Base-by-base conservation (phyloP, 768 basidiomycete genomes). In the Atractiella rhizophila region DNA sequence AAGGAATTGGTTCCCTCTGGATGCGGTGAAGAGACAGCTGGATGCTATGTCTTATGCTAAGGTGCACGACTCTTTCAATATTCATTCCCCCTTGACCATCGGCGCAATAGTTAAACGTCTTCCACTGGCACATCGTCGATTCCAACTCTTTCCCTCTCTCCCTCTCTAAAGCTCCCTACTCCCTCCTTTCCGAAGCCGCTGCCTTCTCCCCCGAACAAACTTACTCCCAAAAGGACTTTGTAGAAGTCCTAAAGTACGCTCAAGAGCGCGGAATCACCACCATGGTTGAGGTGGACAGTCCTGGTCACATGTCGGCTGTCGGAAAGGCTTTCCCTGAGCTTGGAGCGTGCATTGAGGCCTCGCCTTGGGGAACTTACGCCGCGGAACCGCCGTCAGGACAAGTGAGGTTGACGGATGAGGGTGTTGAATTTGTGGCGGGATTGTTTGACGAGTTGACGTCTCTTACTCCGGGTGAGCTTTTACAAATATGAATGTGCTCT, bases 81-180 rank as follows among this genome's bases (percentile, higher is more conserved):
- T n/a, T n/a, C n/a, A n/a, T n/a, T n/a, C n/a, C n/a, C n/a, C n/a
- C n/a, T n/a, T n/a, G n/a, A n/a, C n/a, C n/a, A n/a, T n/a, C n/a
- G n/a, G n/a, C n/a, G n/a, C n/a, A n/a, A n/a, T n/a, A n/a, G n/a
- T n/a, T n/a, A n/a, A n/a, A n/a, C n/a, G n/a, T n/a, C n/a, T 68
- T 83, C 50, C 77, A 83, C 48, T 83, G 56, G 80, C 81, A 83
- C 52, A 63, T 78, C 43, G 70, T 70, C 27, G 81, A 83, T 57
- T 70, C 71, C 40, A 76, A 83, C 51, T 54, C 53, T 4, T 83
- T 76, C 62, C 78, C 80, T 2, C 63, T 82, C n/a, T 62, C 66
- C 28, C 59, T 81, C 16, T 61, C 68, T 54, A 82, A 45, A 81
- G 82, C 44, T 4, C 65, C 65, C 9, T 73, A 67, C 54, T 64